Evolutionary conservation across 148 eudicot genomes (phyloP).

Genomic region (Chenopodium album): DNA sequence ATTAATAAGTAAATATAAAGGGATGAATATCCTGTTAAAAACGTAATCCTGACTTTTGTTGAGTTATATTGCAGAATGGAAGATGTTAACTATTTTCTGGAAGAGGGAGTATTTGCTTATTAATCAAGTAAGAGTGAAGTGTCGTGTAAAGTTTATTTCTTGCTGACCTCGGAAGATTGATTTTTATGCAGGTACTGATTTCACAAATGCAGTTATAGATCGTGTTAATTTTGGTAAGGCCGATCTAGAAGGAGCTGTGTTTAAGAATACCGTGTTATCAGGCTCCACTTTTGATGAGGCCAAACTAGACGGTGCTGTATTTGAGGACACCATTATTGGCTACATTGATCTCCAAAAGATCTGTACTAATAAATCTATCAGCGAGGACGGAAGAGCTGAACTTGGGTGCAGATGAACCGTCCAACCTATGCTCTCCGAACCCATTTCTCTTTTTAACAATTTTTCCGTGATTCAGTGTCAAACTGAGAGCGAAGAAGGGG

Average conservation of each 20-base stretch:
- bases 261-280: slow-evolving; percentile 75
- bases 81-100: too few relatives aligned
- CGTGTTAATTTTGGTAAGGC: slow-evolving; percentile 79
- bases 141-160: too few relatives aligned
- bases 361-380: slow-evolving; percentile 47
- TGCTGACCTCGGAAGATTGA: not conserved
- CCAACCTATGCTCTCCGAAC: not conserved
- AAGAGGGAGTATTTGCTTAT: too few relatives aligned
- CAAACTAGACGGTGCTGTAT: slow-evolving; percentile 62
- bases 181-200: slow-evolving; percentile 60
- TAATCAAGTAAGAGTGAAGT: too few relatives aligned
- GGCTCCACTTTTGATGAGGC: slow-evolving; percentile 81
- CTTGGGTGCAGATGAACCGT: slow-evolving; percentile 50
- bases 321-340: slow-evolving; percentile 79
- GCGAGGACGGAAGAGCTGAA: slow-evolving; percentile 41
- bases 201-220: slow-evolving; percentile 85
- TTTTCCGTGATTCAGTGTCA: not conserved
- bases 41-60: too few relatives aligned
- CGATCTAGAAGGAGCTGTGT: slow-evolving; percentile 65
- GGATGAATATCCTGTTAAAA: too few relatives aligned
- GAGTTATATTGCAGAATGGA: too few relatives aligned
- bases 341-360: slow-evolving; percentile 64
- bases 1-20: too few relatives aligned
- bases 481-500: not conserved
- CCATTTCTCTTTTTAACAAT: slow-evolving; percentile 6